phyloP scores from a whole-genome alignment of 1,284 basidiomycete genomes.

The Moesziomyces globuligerus region DNA sequence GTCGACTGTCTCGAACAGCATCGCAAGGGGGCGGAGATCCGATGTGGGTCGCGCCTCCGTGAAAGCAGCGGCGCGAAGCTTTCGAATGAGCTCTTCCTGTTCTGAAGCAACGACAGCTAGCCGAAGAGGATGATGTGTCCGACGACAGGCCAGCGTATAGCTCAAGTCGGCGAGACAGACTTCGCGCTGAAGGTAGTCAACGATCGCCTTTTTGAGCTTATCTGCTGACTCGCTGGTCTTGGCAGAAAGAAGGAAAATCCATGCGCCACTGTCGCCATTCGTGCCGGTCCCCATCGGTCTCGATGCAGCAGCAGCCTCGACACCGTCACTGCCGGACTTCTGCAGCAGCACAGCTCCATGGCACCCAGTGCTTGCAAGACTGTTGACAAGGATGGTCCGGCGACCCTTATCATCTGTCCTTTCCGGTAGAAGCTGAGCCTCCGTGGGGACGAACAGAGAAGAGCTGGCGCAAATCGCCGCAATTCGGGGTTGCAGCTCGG shows the following conservation, averaged over 20 bases:
- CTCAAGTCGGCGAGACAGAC: constrained; percentile 36
- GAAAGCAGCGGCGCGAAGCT: constrained; percentile 13
- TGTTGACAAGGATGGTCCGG: constrained; percentile 37
- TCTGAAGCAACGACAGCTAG: constrained; percentile 31
- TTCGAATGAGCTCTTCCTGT: constrained; percentile 30
- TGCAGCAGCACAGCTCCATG: constrained; percentile 33
- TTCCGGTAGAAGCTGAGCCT: constrained; percentile 16
- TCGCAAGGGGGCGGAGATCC: constrained; percentile 11
- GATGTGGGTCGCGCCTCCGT: constrained; percentile 13
- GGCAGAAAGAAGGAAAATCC: constrained; percentile 34
- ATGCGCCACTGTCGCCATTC: background rate
- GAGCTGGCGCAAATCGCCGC: constrained; percentile 9
- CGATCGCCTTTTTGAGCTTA: constrained; percentile 19
- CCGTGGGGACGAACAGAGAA: constrained; percentile 20
- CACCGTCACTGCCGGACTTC: constrained; percentile 2
- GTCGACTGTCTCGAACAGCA: background rate
- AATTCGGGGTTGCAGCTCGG: constrained; percentile 30
- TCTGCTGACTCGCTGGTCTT: constrained; percentile 40
- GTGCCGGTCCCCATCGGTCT: background rate
- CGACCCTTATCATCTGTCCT: background rate
- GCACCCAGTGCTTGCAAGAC: constrained; percentile 27
- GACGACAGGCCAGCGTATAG: constrained; percentile 36
- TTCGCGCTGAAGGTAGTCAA: constrained; percentile 39
- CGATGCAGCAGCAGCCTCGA: background rate
- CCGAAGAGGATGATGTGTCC: constrained; percentile 40